phyloP scores from a whole-genome alignment of 1,284 basidiomycete species.

The Tylopilus sp. region DNA sequence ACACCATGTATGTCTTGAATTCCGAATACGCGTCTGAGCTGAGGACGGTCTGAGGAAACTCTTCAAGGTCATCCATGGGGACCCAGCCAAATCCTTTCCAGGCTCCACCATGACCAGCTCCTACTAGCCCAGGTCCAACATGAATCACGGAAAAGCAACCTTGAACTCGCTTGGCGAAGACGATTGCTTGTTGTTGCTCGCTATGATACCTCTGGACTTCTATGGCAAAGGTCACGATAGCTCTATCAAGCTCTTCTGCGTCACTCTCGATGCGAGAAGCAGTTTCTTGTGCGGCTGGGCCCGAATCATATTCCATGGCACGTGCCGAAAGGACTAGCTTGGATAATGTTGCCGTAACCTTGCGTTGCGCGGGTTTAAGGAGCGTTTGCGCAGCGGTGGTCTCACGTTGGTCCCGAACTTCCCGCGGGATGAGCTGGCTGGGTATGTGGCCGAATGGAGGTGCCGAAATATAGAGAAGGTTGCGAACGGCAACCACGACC shows the following conservation, averaged over 20 bases:
- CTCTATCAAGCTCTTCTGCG: slow-evolving; percentile 72
- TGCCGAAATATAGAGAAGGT: slow-evolving; percentile 68
- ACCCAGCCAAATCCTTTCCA: slow-evolving; percentile 83
- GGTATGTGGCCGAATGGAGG: slow-evolving; percentile 61
- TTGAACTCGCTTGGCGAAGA: slow-evolving; percentile 51
- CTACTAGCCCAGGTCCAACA: slow-evolving; percentile 67
- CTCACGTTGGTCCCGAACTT: slow-evolving; percentile 41
- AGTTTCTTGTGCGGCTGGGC: slow-evolving; percentile 56
- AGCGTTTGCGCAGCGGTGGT: slow-evolving; percentile 49
- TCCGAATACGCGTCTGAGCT: slow-evolving; percentile 51
- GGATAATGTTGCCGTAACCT: slow-evolving; percentile 73
- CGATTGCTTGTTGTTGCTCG: slow-evolving; percentile 31
- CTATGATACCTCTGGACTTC: slow-evolving; percentile 63
- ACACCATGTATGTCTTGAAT: slow-evolving; percentile 43
- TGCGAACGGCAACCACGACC: slow-evolving; percentile 68
- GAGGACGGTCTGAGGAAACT: slow-evolving; percentile 48
- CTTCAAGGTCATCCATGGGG: slow-evolving; percentile 45
- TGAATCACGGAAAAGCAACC: slow-evolving; percentile 61
- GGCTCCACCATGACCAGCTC: slow-evolving; percentile 59
- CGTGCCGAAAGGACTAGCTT: slow-evolving; percentile 71
- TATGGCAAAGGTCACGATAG: slow-evolving; percentile 64
- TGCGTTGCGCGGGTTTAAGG: slow-evolving; percentile 68
- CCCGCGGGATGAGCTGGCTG: slow-evolving; percentile 49
- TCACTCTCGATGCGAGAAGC: slow-evolving; percentile 69
- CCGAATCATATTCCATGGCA: slow-evolving; percentile 72